These are phyloP conservation scores for Fraxinus velutina DNA, from an alignment of 305 asterid species.

Conservation along the genomic window DNA sequence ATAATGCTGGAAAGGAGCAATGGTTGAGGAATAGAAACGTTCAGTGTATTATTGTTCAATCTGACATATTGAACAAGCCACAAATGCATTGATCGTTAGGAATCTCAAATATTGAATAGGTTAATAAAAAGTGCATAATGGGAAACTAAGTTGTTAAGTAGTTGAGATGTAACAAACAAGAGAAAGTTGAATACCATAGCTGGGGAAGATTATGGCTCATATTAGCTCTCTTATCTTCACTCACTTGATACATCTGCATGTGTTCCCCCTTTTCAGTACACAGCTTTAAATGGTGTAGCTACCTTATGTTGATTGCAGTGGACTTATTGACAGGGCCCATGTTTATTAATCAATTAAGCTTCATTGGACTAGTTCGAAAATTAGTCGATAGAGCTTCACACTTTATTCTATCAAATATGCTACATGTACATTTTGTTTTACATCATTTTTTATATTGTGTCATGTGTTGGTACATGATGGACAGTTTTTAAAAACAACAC, in stretches of 20 bases:
- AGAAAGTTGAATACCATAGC: neutral
- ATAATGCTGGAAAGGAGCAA: neutral
- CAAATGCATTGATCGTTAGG: neutral
- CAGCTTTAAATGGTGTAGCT: conserved; percentile 9
- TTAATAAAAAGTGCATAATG: conserved; percentile 1
- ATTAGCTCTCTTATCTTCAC: neutral
- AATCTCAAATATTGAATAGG: neutral
- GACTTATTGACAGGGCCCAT: neutral
- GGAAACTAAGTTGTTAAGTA: neutral
- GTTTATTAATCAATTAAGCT: neutral
- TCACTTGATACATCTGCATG: neutral
- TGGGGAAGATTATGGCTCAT: conserved; percentile 12
- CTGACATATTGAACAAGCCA: neutral
- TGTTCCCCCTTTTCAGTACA: conserved; percentile 24
- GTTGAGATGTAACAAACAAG: conserved; percentile 10
- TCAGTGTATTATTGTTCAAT: neutral
- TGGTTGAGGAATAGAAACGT: neutral
- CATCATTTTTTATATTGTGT: too few relatives aligned
- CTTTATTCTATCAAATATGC: neutral
- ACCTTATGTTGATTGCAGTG: neutral
- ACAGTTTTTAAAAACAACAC: neutral
- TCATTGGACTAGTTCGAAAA: neutral
- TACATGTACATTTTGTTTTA: too few relatives aligned
- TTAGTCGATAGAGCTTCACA: neutral
- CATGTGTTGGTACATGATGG: neutral